phyloP scores from a whole-genome alignment of 1,284 basidiomycete species.

The Cryptococcus sp. region DNA sequence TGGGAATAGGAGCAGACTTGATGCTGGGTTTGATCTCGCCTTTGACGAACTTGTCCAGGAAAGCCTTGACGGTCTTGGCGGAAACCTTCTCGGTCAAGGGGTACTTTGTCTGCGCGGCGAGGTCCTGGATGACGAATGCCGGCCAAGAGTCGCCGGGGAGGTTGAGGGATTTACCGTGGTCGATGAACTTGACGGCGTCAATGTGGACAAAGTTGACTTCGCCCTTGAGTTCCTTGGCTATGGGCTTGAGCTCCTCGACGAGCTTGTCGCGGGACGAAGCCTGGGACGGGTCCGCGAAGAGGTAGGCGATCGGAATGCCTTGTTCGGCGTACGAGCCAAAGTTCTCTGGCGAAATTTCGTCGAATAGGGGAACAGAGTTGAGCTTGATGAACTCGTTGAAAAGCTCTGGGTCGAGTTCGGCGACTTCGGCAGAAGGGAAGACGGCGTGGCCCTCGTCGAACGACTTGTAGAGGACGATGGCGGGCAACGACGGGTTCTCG shows the following conservation, averaged over 20 bases:
- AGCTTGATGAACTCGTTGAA: conserved; percentile 77
- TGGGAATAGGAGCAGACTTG: conserved; percentile 89
- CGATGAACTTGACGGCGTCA: conserved; percentile 90
- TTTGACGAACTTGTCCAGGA: conserved; percentile 67
- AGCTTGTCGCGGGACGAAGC: conserved; percentile 62
- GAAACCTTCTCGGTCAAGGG: conserved; percentile 65
- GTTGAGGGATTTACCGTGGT: conserved; percentile 95
- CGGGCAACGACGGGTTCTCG: conserved; percentile 70
- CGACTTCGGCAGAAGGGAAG: conserved; percentile 63
- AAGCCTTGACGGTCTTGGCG: conserved; percentile 60
- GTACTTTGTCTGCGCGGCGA: conserved; percentile 83
- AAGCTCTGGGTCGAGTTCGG: conserved; percentile 62
- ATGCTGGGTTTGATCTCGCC: conserved; percentile 79
- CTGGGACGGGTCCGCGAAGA: conserved; percentile 83
- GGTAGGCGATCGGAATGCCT: conserved; percentile 86
- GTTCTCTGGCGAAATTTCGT: conserved; percentile 93
- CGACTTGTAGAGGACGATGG: conserved; percentile 86
- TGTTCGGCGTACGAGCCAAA: conserved; percentile 82
- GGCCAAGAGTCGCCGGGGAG: conserved; percentile 81
- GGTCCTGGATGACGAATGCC: conserved; percentile 88
- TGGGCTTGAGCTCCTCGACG: conserved; percentile 69
- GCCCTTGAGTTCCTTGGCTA: conserved; percentile 79
- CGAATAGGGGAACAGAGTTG: conserved; percentile 84
- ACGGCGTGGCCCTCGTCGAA: conserved; percentile 84
- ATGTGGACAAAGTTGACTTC: conserved; percentile 99